phyloP scores from a whole-genome alignment of 371 early-diverging fungal species.

The Saksenaea vasiformis region DNA sequence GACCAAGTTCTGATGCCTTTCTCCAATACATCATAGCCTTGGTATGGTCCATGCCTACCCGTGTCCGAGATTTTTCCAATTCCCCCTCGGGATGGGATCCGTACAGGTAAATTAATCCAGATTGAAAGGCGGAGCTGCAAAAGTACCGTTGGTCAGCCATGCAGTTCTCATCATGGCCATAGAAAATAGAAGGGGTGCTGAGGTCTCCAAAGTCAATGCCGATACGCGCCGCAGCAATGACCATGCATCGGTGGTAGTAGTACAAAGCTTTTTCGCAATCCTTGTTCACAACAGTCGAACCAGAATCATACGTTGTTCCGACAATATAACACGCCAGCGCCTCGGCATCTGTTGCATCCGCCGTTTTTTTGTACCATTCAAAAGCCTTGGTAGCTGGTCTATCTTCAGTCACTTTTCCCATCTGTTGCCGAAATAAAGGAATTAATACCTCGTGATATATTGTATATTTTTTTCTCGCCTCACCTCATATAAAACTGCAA shows the following conservation, averaged over 20 bases:
- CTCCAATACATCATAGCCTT: slow-evolving; percentile 13
- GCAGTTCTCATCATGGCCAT: slow-evolving; percentile 2
- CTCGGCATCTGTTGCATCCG: slow-evolving; percentile 22
- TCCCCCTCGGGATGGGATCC: slow-evolving; percentile 7
- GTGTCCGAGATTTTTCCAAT: slow-evolving; percentile 6
- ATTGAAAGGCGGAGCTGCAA: slow-evolving; percentile 16
- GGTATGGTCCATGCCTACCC: slow-evolving; percentile 6
- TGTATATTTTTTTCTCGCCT: slow-evolving; percentile 3
- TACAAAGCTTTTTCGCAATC: slow-evolving; percentile 8
- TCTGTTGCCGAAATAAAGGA: neutral
- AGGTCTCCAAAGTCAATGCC: slow-evolving; percentile 6
- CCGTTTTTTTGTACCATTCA: slow-evolving; percentile 47
- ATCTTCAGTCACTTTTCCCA: slow-evolving; percentile 17
- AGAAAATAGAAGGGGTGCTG: neutral
- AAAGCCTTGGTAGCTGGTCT: slow-evolving; percentile 44
- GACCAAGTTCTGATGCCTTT: slow-evolving; percentile 11
- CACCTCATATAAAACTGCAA: slow-evolving; percentile 44
- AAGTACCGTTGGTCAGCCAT: slow-evolving; percentile 10
- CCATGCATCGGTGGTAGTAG: slow-evolving; percentile 14
- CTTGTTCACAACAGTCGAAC: slow-evolving; percentile 6
- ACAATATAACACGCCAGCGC: slow-evolving; percentile 14
- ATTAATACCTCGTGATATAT: neutral
- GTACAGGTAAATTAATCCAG: slow-evolving; percentile 11
- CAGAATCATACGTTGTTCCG: slow-evolving; percentile 14
- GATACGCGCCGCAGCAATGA: slow-evolving; percentile 10